These are phyloP conservation scores for Pleurotus tuber-regium DNA, from an alignment of 768 basidiomycete genomes.

Conservation along the genomic window DNA sequence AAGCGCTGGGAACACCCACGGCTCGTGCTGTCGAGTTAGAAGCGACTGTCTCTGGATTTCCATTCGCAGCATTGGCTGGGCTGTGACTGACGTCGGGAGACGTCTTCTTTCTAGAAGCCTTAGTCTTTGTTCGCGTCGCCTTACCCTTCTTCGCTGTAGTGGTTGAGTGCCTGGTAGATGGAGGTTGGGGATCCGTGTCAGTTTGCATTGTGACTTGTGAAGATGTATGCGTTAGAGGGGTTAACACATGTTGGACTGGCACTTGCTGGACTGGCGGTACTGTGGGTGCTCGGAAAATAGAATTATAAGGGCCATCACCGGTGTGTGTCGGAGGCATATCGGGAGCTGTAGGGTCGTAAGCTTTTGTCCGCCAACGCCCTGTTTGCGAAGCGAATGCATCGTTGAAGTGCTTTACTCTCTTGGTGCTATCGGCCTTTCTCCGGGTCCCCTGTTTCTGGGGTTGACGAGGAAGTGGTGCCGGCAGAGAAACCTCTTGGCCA, in stretches of 20 bases:
- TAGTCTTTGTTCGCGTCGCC: neutral
- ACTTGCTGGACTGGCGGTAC: neutral
- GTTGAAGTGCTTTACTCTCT: conserved; percentile 27
- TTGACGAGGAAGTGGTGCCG: conserved; percentile 14
- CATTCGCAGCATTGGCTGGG: too few relatives aligned
- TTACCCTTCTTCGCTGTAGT: neutral
- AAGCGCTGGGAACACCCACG: too few relatives aligned
- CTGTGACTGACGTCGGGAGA: too few relatives aligned
- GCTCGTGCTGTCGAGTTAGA: too few relatives aligned
- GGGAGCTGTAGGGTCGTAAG: conserved; percentile 32
- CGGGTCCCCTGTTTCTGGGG: conserved; percentile 15
- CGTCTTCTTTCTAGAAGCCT: too few relatives aligned
- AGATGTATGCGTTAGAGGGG: neutral
- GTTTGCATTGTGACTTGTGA: neutral
- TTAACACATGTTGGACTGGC: neutral
- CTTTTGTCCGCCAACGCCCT: conserved; percentile 45
- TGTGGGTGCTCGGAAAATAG: conserved; percentile 34
- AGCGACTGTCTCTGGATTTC: too few relatives aligned
- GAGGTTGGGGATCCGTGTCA: neutral
- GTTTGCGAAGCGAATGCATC: conserved; percentile 46
- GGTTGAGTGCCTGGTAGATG: too few relatives aligned
- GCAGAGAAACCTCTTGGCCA: conserved; percentile 42
- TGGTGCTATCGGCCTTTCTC: conserved; percentile 23
- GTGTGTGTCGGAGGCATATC: conserved; percentile 27
- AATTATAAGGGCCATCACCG: conserved; percentile 38